Evolutionary conservation across 306 rosid genomes (phyloP).

Genomic region (Erythrophleum fordii): DNA sequence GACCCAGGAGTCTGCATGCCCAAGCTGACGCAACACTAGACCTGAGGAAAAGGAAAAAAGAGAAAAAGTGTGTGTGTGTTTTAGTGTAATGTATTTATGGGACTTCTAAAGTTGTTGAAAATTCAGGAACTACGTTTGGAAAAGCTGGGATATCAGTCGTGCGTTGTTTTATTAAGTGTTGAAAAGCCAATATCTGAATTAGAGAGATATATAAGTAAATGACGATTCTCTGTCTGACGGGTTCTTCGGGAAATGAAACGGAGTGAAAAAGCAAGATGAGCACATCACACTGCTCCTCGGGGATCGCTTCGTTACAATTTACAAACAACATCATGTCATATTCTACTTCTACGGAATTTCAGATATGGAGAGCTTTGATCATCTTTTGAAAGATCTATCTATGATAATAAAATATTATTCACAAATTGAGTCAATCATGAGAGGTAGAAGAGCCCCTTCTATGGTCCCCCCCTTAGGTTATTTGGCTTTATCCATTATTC

Average conservation of each 20-base stretch:
- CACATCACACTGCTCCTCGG: conserved; percentile 23
- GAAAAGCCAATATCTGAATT: neutral
- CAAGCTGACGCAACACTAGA: conserved; percentile 44
- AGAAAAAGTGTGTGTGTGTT: conserved; percentile 20
- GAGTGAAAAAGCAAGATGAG: conserved; percentile 32
- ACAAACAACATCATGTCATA: neutral
- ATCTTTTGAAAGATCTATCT: too few species aligned
- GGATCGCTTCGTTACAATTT: neutral
- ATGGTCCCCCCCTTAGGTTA: too few species aligned
- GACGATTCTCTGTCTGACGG: conserved; percentile 63
- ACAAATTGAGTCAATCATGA: too few species aligned
- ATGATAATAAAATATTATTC: too few species aligned
- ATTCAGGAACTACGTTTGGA: conserved; percentile 34
- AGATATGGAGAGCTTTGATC: neutral
- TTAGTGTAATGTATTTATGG: conserved; percentile 56
- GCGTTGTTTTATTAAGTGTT: conserved; percentile 36
- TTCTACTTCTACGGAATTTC: neutral
- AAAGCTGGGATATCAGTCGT: neutral
- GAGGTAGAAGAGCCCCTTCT: too few species aligned
- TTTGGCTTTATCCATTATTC: too few species aligned
- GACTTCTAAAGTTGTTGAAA: conserved; percentile 62
- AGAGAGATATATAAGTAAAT: conserved; percentile 34
- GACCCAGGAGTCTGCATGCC: conserved; percentile 37
- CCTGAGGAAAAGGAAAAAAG: conserved; percentile 27
- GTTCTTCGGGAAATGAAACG: conserved; percentile 73